These are phyloP conservation scores for Epichloe hybrida DNA, from an alignment of 2,329 filamentous ascomycete genomes.

Conservation along the genomic window DNA sequence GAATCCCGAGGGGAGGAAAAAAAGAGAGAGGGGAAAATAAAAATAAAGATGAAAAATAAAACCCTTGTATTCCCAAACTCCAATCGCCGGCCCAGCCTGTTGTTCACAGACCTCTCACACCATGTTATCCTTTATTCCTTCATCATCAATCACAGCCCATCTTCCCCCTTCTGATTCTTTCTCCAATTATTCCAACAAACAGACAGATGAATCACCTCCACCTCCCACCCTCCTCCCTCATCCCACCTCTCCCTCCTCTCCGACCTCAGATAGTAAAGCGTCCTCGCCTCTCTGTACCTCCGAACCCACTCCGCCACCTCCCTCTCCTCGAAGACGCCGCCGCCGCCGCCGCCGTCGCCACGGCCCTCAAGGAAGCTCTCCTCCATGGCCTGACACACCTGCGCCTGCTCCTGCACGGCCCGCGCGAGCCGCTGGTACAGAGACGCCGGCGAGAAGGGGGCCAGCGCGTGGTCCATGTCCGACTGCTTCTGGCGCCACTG, in stretches of 20 bases:
- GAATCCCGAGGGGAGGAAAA: no score
- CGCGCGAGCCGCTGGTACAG: conserved; percentile 71
- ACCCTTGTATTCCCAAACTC: no score
- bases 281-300: conserved; percentile 66
- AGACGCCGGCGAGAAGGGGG: conserved; percentile 73
- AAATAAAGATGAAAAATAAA: no score
- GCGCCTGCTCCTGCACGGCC: conserved; percentile 70
- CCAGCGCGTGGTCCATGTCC: conserved; percentile 75
- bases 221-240: conserved; percentile 76
- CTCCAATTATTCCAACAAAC: not conserved
- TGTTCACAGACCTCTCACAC: no score
- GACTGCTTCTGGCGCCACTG: conserved; percentile 81
- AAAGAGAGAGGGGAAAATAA: no score
- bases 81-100: no score
- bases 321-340: conserved; percentile 50
- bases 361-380: conserved; percentile 75
- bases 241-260: conserved; percentile 93
- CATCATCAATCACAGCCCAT: no score
- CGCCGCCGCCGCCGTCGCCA: conserved; percentile 14
- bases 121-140: no score
- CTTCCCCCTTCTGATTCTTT: not conserved
- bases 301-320: conserved; percentile 79
- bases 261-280: conserved; percentile 62
- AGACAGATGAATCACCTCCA: conserved; percentile 51
- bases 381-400: conserved; percentile 68